Evolutionary conservation across 192 early-diverging fungal species (phyloP).

Genomic region (Coemansia sp.): DNA sequence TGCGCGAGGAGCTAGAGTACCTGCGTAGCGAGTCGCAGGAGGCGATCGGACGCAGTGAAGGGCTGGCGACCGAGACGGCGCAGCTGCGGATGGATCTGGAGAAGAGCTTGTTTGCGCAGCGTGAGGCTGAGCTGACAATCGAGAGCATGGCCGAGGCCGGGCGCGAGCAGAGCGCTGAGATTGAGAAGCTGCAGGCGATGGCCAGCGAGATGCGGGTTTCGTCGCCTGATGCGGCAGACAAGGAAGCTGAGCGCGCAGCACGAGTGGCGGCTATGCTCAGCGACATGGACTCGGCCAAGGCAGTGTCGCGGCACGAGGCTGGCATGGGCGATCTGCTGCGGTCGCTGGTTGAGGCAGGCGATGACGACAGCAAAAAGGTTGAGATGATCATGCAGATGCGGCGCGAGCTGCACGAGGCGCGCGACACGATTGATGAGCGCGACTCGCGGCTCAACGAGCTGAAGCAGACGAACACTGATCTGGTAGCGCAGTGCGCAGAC

Average conservation of each 20-base stretch:
- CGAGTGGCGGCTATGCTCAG: constrained; percentile 53
- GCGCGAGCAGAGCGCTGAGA: constrained; percentile 67
- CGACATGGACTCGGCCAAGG: constrained; percentile 48
- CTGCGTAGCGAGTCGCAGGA: constrained; percentile 65
- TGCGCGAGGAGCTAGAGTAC: constrained; percentile 74
- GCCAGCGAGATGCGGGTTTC: constrained; percentile 57
- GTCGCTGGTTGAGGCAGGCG: constrained; percentile 53
- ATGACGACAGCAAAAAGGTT: constrained; percentile 45
- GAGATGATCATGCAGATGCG: constrained; percentile 50
- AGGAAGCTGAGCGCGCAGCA: constrained; percentile 62
- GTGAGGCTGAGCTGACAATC: constrained; percentile 85
- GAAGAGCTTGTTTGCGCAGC: constrained; percentile 83
- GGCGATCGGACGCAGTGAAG: constrained; percentile 68
- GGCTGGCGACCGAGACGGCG: constrained; percentile 65
- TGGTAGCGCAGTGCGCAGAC: constrained; percentile 24
- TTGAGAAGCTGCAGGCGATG: constrained; percentile 74
- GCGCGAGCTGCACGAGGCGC: constrained; percentile 45
- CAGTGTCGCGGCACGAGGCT: constrained; percentile 52
- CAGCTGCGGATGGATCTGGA: constrained; percentile 84
- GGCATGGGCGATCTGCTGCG: constrained; percentile 53
- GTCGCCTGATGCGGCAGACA: constrained; percentile 17
- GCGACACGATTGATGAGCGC: constrained; percentile 24
- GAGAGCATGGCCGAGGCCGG: constrained; percentile 89
- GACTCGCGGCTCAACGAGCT: constrained; percentile 25
- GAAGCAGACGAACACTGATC: constrained; percentile 13